Conservation (phyloP, 2,329 filamentous ascomycete species). For the Coniella lustricola region DNA sequence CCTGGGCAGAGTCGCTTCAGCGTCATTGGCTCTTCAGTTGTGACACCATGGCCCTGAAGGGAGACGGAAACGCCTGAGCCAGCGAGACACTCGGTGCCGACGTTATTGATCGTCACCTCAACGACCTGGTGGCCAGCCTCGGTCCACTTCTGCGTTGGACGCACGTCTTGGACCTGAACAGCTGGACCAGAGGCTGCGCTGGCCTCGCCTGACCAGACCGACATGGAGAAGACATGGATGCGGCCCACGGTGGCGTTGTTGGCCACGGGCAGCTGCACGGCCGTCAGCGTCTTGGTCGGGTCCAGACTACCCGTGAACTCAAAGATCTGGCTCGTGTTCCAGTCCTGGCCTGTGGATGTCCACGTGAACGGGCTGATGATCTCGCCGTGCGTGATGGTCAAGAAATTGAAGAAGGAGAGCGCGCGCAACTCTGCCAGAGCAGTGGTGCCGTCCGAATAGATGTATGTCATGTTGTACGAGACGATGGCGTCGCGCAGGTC, state of each 20-base stretch:
- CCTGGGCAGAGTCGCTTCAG: constrained; percentile 36
- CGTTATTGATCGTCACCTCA: constrained; percentile 33
- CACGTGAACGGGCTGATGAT: constrained; percentile 36
- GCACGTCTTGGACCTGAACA: constrained; percentile 31
- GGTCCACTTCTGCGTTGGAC: constrained; percentile 37
- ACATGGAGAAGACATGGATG: constrained; percentile 37
- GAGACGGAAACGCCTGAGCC: constrained; percentile 25
- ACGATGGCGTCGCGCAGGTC: constrained; percentile 33
- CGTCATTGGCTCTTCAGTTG: constrained; percentile 32
- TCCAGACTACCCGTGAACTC: constrained; percentile 34
- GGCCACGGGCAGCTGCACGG: constrained; percentile 34
- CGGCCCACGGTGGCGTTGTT: constrained; percentile 29
- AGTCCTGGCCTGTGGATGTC: constrained; percentile 32
- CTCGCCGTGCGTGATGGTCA: constrained; percentile 39
- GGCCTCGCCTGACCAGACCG: constrained; percentile 24
- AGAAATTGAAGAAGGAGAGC: constrained; percentile 35
- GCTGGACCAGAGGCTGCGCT: background rate
- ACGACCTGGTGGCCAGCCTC: constrained; percentile 30
- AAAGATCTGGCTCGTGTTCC: constrained; percentile 37
- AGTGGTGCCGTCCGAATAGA: constrained; percentile 34
- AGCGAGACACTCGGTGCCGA: constrained; percentile 28
- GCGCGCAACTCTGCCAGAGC: constrained; percentile 35
- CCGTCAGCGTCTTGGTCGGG: constrained; percentile 29
- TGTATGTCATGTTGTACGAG: constrained; percentile 34
- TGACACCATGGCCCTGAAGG: constrained; percentile 32